Conservation (phyloP, 768 basidiomycete genomes). For the Lentinula lateritia region DNA sequence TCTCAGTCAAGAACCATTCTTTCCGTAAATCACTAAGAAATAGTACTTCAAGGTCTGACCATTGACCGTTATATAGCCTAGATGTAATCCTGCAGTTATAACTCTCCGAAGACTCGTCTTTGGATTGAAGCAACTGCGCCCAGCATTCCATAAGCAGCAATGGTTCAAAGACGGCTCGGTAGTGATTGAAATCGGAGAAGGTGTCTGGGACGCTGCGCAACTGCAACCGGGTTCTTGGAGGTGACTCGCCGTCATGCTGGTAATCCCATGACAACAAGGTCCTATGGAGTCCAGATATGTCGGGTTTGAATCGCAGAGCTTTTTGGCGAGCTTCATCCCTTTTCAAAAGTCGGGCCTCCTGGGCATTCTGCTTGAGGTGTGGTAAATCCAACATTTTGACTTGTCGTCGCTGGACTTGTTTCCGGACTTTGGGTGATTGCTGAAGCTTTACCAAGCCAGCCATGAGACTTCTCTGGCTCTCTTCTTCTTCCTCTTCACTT, state of each 20-base stretch:
- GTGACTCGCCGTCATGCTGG: constrained; percentile 55
- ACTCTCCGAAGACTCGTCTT: constrained; percentile 52
- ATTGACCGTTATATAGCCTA: constrained; percentile 73
- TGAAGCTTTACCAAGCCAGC: constrained; percentile 55
- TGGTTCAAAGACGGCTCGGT: constrained; percentile 75
- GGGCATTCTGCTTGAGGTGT: constrained; percentile 31
- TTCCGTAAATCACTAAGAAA: constrained; percentile 54
- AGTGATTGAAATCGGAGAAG: constrained; percentile 64
- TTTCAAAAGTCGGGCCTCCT: constrained; percentile 45
- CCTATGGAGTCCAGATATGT: constrained; percentile 74
- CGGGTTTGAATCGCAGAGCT: constrained; percentile 72
- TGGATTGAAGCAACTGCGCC: constrained; percentile 79
- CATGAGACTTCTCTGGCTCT: constrained; percentile 38
- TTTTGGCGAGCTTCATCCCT: constrained; percentile 58
- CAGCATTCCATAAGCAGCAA: constrained; percentile 86
- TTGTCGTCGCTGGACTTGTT: constrained; percentile 52
- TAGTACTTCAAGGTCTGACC: constrained; percentile 71
- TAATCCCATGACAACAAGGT: constrained; percentile 85
- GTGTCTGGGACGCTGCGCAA: constrained; percentile 50
- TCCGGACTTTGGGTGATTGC: constrained; percentile 54
- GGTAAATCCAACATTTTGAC: constrained; percentile 59
- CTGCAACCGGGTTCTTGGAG: constrained; percentile 43
- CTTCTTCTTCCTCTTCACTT: constrained; percentile 46
- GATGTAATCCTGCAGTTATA: constrained; percentile 62
- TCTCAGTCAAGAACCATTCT: constrained; percentile 75